Evolutionary conservation across 768 basidiomycete genomes (phyloP).

Genomic region (Russula abietina): DNA sequence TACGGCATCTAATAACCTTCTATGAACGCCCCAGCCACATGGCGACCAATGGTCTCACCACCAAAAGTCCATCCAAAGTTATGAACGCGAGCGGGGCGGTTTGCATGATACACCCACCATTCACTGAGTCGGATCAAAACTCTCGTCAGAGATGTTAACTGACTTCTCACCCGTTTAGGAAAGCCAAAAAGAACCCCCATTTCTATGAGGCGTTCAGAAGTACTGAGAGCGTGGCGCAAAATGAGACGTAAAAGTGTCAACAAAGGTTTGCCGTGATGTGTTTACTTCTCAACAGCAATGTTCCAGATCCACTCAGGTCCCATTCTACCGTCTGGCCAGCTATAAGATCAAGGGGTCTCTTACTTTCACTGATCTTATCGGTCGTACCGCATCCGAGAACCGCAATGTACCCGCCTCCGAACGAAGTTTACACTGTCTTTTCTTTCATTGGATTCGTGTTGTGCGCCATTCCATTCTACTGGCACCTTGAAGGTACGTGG

Average conservation of each 20-base stretch:
- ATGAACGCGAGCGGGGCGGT: background rate
- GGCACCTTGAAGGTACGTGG: slow-evolving; percentile 45
- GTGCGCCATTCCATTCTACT: slow-evolving; percentile 46
- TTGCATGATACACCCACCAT: background rate
- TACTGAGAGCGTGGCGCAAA: no score
- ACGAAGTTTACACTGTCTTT: slow-evolving; percentile 30
- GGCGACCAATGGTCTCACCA: no score
- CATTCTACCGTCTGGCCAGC: background rate
- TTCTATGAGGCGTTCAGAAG: background rate
- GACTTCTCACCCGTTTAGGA: background rate
- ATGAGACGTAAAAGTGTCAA: no score
- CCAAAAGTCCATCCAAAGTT: background rate
- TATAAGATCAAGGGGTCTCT: no score
- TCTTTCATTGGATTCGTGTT: slow-evolving; percentile 45
- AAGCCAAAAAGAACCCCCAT: background rate
- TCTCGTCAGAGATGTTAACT: no score
- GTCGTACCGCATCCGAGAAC: background rate
- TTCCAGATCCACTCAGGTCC: background rate
- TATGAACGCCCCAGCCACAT: background rate
- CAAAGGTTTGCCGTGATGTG: no score
- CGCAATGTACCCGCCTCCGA: slow-evolving; percentile 1
- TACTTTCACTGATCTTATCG: no score
- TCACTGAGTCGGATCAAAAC: no score
- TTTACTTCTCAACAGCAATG: no score
- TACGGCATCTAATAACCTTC: background rate